phyloP scores from a whole-genome alignment of 2,329 filamentous ascomycete genomes.

The Penicillium thymicola region DNA sequence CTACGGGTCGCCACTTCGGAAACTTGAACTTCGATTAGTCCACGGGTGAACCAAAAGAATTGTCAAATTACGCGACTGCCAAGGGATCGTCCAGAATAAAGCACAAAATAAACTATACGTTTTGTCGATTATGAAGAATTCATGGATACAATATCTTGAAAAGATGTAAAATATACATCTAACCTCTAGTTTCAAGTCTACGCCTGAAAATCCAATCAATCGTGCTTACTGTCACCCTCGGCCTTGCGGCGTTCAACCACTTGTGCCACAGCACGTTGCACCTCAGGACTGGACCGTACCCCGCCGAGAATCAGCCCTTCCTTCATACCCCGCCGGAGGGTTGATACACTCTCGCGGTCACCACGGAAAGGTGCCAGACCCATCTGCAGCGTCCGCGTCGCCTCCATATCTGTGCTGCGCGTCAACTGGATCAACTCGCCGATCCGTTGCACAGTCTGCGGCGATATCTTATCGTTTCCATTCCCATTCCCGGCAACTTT shows the following conservation, averaged over 20 bases:
- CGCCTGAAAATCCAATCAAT: constrained; percentile 10
- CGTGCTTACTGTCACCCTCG: constrained; percentile 18
- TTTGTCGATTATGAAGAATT: not conserved
- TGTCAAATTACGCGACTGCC: constrained; percentile 6
- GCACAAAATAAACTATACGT: not conserved
- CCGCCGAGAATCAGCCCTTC: constrained; percentile 88
- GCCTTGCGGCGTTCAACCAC: constrained; percentile 60
- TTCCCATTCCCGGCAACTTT: constrained; percentile 29
- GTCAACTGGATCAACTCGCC: constrained; percentile 63
- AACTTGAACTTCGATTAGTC: constrained; percentile 1
- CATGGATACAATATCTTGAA: not conserved
- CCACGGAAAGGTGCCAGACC: constrained; percentile 78
- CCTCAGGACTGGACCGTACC: constrained; percentile 74
- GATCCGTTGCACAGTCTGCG: constrained; percentile 60
- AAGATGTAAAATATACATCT: not conserved
- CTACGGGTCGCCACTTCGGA: not conserved
- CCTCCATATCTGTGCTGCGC: constrained; percentile 64
- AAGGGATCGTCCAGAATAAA: not conserved
- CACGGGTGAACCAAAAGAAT: not conserved
- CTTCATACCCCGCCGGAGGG: constrained; percentile 69
- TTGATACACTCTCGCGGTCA: constrained; percentile 62
- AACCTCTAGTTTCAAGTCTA: not conserved
- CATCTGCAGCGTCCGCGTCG: constrained; percentile 66
- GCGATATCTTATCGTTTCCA: constrained; percentile 33
- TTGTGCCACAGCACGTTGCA: constrained; percentile 71